These are phyloP conservation scores for Heliosperma pusillum DNA, from an alignment of 148 eudicot genomes.

Conservation along the genomic window DNA sequence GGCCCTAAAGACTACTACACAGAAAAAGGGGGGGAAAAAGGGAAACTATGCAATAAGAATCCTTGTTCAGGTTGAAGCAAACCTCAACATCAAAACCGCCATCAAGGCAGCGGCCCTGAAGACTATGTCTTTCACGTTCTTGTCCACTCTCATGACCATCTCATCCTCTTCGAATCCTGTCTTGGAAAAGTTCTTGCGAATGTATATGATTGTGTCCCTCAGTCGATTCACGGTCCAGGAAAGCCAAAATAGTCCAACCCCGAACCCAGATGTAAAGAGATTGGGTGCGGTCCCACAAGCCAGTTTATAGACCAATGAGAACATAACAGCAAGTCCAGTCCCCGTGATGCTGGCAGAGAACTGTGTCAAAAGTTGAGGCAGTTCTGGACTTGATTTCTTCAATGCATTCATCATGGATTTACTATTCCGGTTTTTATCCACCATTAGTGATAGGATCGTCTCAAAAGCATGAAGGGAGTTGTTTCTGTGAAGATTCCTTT, in stretches of 20 bases:
- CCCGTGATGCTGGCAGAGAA: conserved; percentile 85
- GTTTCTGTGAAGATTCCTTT: conserved; percentile 40
- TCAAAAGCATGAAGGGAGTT: conserved; percentile 66
- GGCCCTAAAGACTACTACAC: too few species aligned
- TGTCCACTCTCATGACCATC: conserved; percentile 47
- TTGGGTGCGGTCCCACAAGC: conserved; percentile 51
- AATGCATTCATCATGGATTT: conserved; percentile 42
- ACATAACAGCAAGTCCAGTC: conserved; percentile 69
- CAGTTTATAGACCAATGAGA: conserved; percentile 53
- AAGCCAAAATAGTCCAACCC: conserved; percentile 78
- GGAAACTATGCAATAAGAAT: neutral
- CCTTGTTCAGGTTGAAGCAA: conserved; percentile 41
- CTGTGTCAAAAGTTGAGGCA: conserved; percentile 62
- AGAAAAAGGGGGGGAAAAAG: too few species aligned
- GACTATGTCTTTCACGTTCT: conserved; percentile 46
- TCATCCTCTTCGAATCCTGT: conserved; percentile 44
- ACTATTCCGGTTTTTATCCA: conserved; percentile 46
- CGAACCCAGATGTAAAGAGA: conserved; percentile 51
- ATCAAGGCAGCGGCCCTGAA: conserved; percentile 55
- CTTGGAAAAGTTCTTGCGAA: conserved; percentile 49
- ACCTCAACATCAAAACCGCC: conserved; percentile 53
- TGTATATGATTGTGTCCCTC: conserved; percentile 51
- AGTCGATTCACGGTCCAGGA: conserved; percentile 61
- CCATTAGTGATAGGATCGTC: conserved; percentile 60
- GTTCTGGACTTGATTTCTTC: conserved; percentile 65